Evolutionary conservation across 164 flowering plant genomes (phyloP), one percentile per base, ranked within the genome.

Genomic region (Kingdonia uniflora): DNA sequence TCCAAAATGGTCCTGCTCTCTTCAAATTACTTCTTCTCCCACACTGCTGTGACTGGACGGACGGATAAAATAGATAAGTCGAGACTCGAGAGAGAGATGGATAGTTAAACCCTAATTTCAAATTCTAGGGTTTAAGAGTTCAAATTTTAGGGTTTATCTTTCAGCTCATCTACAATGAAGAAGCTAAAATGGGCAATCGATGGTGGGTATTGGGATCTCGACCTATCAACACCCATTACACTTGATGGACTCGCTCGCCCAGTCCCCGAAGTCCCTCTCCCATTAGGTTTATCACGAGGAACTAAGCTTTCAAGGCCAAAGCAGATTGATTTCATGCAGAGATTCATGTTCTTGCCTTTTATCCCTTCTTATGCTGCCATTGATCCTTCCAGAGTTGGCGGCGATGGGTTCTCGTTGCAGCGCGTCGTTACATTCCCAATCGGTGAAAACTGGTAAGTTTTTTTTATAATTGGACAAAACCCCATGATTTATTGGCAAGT

Each of bases 121-220:
- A n/a, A n/a, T n/a, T n/a, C n/a, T n/a, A n/a, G n/a, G n/a, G n/a
- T n/a, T n/a, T n/a, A n/a, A n/a, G n/a, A n/a, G n/a, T n/a, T n/a
- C n/a, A n/a, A n/a, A n/a, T n/a, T n/a, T n/a, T n/a, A n/a, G n/a
- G n/a, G n/a, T n/a, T n/a, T n/a, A n/a, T n/a, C n/a, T n/a, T n/a
- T n/a, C n/a, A n/a, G n/a, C n/a, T n/a, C n/a, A n/a, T n/a, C n/a
- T n/a, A n/a, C n/a, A n/a, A n/a, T 90, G 95, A 84, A 73, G 80
- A 82, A 80, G 75, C 74, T 90, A 39, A 66, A 91, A 72, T 87
- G 95, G 97, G 84, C 64, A 25, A 80, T 62, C 81, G 97, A 90
- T 52, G 81, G 80, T 14, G 88, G 67, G 2, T 69, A 72, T 45
- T 87, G 95, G 95, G 97, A 90, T 39, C 62, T 82, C 44, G 97